Evolutionary conservation across 805 yeast species (phyloP).

Genomic region (Saccharomycopsis babjevae): DNA sequence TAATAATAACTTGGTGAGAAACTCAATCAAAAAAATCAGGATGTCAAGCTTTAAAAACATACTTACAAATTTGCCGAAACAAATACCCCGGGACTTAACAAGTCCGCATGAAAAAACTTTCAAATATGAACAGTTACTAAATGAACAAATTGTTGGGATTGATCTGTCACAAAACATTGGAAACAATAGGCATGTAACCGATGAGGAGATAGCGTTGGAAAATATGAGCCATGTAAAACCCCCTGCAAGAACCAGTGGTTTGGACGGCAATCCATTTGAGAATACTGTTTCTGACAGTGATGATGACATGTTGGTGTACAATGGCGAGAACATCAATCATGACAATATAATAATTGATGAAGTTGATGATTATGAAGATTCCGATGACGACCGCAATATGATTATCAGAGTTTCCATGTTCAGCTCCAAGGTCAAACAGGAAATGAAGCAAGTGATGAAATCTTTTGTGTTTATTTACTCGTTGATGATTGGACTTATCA

Average conservation of each 20-base stretch:
- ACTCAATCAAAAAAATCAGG: background rate
- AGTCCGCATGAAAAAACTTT: background rate
- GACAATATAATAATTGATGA: background rate
- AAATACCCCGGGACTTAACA: background rate
- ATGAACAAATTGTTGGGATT: slow-evolving; percentile 5
- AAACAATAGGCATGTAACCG: background rate
- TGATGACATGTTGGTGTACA: background rate
- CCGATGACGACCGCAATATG: background rate
- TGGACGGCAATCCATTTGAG: background rate
- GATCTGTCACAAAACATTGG: background rate
- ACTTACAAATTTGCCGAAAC: background rate
- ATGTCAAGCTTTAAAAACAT: background rate
- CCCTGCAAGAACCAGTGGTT: background rate
- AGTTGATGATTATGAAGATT: background rate
- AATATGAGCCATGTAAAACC: background rate
- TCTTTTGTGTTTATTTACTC: slow-evolving; percentile 13
- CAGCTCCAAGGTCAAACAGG: slow-evolving; percentile 7
- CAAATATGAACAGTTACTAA: slow-evolving; percentile 8
- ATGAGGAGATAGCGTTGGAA: slow-evolving; percentile 2
- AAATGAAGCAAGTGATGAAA: slow-evolving; percentile 10
- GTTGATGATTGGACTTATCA: slow-evolving; percentile 12
- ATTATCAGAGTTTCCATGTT: slow-evolving; percentile 9
- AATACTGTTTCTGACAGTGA: background rate
- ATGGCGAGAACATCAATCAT: background rate
- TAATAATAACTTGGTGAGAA: too few species aligned